These are phyloP conservation scores for Botrytis hyacinthi DNA, from an alignment of 2,329 filamentous ascomycete genomes.

Conservation along the genomic window DNA sequence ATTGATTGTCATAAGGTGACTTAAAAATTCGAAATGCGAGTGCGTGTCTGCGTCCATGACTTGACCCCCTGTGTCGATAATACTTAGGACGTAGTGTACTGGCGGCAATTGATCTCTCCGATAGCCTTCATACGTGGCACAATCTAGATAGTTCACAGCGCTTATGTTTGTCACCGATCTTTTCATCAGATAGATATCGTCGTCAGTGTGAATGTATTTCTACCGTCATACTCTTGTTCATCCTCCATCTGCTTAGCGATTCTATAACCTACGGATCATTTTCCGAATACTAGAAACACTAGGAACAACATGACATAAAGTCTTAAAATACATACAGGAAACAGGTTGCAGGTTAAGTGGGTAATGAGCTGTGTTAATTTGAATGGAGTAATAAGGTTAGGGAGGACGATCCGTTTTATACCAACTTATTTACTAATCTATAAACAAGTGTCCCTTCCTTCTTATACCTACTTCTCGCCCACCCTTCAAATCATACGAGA, in stretches of 20 bases:
- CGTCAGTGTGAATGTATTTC: neutral
- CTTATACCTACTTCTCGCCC: no score
- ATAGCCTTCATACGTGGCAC: fast-evolving
- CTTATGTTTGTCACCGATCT: fast-evolving
- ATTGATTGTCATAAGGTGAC: neutral
- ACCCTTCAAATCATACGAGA: no score
- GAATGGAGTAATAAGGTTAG: no score
- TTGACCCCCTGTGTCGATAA: no score
- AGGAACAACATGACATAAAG: neutral
- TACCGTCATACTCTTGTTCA: fast-evolving
- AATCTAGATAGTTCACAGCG: fast-evolving
- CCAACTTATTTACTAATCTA: no score
- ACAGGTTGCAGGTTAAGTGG: no score
- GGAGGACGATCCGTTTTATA: no score
- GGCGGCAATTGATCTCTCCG: fast-evolving
- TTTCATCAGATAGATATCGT: neutral
- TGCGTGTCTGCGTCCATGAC: no score
- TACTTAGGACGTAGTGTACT: neutral
- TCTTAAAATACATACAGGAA: no score
- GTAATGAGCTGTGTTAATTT: no score
- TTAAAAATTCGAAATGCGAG: no score
- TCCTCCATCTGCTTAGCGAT: neutral
- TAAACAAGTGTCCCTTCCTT: no score
- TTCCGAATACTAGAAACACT: neutral
- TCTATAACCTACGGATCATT: neutral